These are phyloP conservation scores for Oryza brachyantha DNA, from an alignment of 176 grass and related monocot species.

Conservation along the genomic window DNA sequence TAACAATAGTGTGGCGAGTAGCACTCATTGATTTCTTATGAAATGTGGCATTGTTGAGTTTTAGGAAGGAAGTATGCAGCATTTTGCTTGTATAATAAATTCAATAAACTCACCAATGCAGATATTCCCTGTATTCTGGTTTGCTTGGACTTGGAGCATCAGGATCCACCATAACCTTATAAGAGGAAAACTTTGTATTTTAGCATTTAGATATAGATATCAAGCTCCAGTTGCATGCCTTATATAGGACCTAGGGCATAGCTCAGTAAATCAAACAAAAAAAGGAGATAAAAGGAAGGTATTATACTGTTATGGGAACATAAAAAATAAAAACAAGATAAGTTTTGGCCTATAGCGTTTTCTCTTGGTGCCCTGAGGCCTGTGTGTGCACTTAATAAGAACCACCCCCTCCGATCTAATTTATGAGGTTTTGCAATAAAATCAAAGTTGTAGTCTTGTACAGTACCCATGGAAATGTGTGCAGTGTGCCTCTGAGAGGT, in stretches of 20 bases:
- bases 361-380: neutral
- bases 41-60: neutral
- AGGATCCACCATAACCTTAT: slow-evolving; percentile 95
- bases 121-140: slow-evolving; percentile 88
- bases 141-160: slow-evolving; percentile 99
- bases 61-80: neutral
- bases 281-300: neutral
- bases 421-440: neutral
- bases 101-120: slow-evolving; percentile 73
- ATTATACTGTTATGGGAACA: neutral
- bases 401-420: neutral
- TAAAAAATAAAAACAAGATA: neutral
- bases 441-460: neutral
- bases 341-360: neutral
- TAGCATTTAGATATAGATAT: slow-evolving; percentile 33
- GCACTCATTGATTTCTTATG: neutral
- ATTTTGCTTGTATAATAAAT: slow-evolving; percentile 30
- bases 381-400: neutral
- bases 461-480: neutral
- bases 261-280: neutral
- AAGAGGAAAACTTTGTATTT: slow-evolving; percentile 27
- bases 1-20: slow-evolving; percentile 41
- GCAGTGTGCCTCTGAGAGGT: neutral
- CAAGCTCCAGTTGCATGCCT: slow-evolving; percentile 3
- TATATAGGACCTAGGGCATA: slow-evolving; percentile 5